Evolutionary conservation across 2,329 filamentous ascomycete genomes (phyloP), one percentile per base, ranked within the genome.

Genomic region (Paraconiothyrium sp.): DNA sequence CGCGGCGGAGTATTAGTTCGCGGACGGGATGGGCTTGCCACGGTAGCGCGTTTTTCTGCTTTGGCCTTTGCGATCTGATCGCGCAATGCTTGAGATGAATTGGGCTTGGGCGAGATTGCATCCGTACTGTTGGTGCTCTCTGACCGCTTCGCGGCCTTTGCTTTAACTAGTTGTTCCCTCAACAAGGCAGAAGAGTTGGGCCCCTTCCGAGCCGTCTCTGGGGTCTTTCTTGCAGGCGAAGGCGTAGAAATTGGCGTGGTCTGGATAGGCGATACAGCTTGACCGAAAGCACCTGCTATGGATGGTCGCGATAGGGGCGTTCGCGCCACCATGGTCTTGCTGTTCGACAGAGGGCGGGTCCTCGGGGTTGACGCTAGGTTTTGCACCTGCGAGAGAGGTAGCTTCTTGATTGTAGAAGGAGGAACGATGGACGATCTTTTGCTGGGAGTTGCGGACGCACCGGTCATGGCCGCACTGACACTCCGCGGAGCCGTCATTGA

Each of bases 41-140:
- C 58, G 58, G 71, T 74, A 54, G 65, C 67, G 2, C 67, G 70
- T 34, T 71, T 90, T 2, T 94, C 93, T 4, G 93, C 93, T 75
- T 93, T 97, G 0, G 95, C 95, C 70, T 94, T 94, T 49, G 94
- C 93, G 66, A 99, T 98, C 60, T 95, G 94, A 57, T 97, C 93
- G 32, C 95, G 88, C 30, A 99, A 80, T 0, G 93, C 90, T 14
- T 86, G 84, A 0, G 94, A 97, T 0, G 93, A 93, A 70, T 91
- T 95, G 0, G 75, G 72, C 61, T 83, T 85, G 9, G 63, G 57
- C 1, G 72, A 68, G 8, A 68, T 62, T 14, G 71, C 68, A 48
- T 55, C 41, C 30, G 57, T 16, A 43, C 52, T 54, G n/a, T 62
- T 60, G 30, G 54, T 35, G 9, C 48, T 54, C 20, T 70, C 61